Percentiles rank a stretch among this genome's conserved stretches.
phyloP scores from a whole-genome alignment of 2,329 filamentous ascomycete species.

The Penicillium sp. region DNA sequence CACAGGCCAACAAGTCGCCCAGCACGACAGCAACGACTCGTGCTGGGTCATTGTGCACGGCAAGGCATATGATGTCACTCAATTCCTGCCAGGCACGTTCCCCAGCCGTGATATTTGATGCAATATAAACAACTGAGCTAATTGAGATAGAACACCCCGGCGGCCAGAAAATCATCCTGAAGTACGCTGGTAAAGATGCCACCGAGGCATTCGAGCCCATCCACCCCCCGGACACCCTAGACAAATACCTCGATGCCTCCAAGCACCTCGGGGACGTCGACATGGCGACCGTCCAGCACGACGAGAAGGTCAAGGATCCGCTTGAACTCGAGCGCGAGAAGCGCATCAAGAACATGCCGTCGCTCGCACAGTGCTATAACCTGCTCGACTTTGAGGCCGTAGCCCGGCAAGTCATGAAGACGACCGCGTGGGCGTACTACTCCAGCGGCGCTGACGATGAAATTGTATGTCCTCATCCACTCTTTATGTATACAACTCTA shows the following conservation, averaged over 20 bases:
- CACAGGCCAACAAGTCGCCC: conserved; percentile 56
- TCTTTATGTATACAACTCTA: conserved; percentile 10
- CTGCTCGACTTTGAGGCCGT: conserved; percentile 94
- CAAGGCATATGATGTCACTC: conserved; percentile 84
- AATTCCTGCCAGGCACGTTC: conserved; percentile 67
- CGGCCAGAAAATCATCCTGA: conserved; percentile 87
- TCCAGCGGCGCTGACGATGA: conserved; percentile 88
- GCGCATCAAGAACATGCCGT: conserved; percentile 70
- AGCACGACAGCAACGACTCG: conserved; percentile 77
- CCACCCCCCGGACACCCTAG: conserved; percentile 79
- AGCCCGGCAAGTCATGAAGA: conserved; percentile 88
- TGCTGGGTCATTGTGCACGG: conserved; percentile 92
- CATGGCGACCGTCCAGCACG: conserved; percentile 70
- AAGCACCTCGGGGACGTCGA: conserved; percentile 90
- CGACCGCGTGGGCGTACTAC: conserved; percentile 95
- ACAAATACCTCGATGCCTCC: conserved; percentile 72
- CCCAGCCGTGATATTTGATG: conserved; percentile 55
- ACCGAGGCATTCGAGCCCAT: conserved; percentile 91
- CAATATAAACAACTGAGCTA: conserved; percentile 43
- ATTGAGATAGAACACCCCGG: conserved; percentile 69
- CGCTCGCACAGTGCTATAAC: conserved; percentile 85
- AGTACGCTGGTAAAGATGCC: conserved; percentile 93
- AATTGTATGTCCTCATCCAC: conserved; percentile 53
- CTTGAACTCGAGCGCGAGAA: conserved; percentile 72
- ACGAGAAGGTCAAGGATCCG: conserved; percentile 64